Base-by-base conservation (phyloP, 768 basidiomycete species). In the Tricholoma flavovirens region DNA sequence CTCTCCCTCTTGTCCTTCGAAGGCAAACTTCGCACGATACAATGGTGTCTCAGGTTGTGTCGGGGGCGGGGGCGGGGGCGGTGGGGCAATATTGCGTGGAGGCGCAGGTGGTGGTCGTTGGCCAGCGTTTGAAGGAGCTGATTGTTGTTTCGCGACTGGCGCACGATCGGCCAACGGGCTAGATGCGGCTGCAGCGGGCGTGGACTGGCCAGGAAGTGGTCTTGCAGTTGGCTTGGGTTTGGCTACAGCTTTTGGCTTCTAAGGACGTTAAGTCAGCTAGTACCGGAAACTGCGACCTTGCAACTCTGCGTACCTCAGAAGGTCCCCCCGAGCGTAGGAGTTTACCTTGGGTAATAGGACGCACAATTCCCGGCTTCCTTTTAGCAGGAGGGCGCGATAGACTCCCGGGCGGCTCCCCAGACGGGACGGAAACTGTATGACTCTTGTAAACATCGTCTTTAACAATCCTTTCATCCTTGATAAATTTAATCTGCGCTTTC, bases 361-460 rank as follows among this genome's bases (percentile, higher is more conserved):
- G 80, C 22, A 87, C 87, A 54, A 84, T 73, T n/a, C 93, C 91
- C 5, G 93, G 80, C 69, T 96, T 98, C 58, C 90, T 81, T 71
- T 87, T 90, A 4, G 94, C 87, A 19, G 87, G 83, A 17, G 96
- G 93, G 33, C 84, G 80, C 8, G 95, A 96, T 5, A 83, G 70
- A 66, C 95, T 97, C 49, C 67, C 79, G 0, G 93, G 76, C 4
- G 94, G 81, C 67, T 97, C 93, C 35, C 97, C 97, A 43, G 93
- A 87, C 2, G 86, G 78, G 3, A 98, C 93, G 57, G 86, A 85
- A 15, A 99, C 87, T 1, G 83, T 81, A 65, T 95, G 92, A 62
- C 92, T 95, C 81, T 98, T 99, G 75, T 99, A 99, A 9, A 82
- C 64, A 66, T 93, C 97, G 57, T 88, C 86, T 55, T 82, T 83